phyloP scores from a whole-genome alignment of 768 basidiomycete species.

The Holtermanniella nyarrowii region DNA sequence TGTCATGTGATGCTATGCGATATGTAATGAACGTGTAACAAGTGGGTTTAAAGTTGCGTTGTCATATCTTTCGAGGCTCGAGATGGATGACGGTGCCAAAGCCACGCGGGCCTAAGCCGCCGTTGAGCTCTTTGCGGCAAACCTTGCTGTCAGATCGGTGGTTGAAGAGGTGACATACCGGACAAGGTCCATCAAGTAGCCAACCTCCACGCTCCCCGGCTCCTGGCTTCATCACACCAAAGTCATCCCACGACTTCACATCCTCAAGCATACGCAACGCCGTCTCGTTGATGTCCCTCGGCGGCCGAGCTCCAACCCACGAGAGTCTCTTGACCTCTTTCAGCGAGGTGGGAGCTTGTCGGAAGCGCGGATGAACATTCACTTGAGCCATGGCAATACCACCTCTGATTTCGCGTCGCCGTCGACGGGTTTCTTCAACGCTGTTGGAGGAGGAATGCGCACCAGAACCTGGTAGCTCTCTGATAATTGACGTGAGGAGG shows the following conservation, averaged over 20 bases:
- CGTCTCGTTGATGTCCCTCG: background rate
- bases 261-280: background rate
- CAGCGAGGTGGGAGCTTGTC: background rate
- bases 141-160: background rate
- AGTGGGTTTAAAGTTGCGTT: too few species aligned
- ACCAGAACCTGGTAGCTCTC: conserved; percentile 18
- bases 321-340: background rate
- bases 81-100: background rate
- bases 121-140: background rate
- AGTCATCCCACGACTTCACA: background rate
- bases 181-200: background rate
- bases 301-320: background rate
- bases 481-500: conserved; percentile 54
- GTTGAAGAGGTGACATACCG: background rate
- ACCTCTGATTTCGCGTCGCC: background rate
- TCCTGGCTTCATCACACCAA: background rate
- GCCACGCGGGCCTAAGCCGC: background rate
- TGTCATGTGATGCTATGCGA: too few species aligned
- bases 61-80: background rate
- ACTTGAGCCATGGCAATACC: background rate
- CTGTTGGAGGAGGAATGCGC: background rate
- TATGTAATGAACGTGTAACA: too few species aligned
- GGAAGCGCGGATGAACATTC: background rate
- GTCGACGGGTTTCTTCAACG: background rate
- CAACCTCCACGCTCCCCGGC: background rate